Conservation (phyloP, 768 basidiomycete genomes). For the Kwoniella heveanensis region DNA sequence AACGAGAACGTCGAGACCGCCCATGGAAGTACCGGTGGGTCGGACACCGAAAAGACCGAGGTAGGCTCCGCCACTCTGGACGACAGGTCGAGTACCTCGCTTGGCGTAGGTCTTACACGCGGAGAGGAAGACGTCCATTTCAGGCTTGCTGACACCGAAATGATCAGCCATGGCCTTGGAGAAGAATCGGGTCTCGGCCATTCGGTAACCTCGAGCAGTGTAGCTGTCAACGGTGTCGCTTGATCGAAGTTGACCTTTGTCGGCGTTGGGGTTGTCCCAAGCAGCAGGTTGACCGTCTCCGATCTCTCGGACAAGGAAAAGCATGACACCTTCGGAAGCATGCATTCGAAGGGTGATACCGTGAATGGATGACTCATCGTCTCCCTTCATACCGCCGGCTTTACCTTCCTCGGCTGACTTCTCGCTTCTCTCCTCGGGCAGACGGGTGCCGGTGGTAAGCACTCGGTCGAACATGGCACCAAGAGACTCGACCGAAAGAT, state of each 20-base stretch:
- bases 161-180: conserved; percentile 48
- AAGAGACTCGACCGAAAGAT: conserved; percentile 50
- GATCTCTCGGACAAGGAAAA: conserved; percentile 55
- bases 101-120: conserved; percentile 57
- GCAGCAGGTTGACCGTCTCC: conserved; percentile 32
- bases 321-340: conserved; percentile 54
- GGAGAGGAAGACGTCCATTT: conserved; percentile 53
- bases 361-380: conserved; percentile 48
- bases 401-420: conserved; percentile 30
- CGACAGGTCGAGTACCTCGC: conserved; percentile 54
- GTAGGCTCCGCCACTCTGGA: conserved; percentile 55
- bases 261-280: conserved; percentile 28
- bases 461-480: conserved; percentile 56
- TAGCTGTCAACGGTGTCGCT: conserved; percentile 52
- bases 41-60: conserved; percentile 55
- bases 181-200: conserved; percentile 55
- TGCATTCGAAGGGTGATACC: conserved; percentile 49
- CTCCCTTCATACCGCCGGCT: conserved; percentile 12
- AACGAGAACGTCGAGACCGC: conserved; percentile 53
- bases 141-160: conserved; percentile 50
- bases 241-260: conserved; percentile 23
- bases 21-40: conserved; percentile 33
- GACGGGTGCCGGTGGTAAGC: conserved; percentile 50
- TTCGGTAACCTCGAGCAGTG: conserved; percentile 51
- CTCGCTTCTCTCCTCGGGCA: conserved; percentile 20